Evolutionary conservation across 495 filamentous ascomycete species (phyloP).

Genomic region (Opeltia flavorubescens): DNA sequence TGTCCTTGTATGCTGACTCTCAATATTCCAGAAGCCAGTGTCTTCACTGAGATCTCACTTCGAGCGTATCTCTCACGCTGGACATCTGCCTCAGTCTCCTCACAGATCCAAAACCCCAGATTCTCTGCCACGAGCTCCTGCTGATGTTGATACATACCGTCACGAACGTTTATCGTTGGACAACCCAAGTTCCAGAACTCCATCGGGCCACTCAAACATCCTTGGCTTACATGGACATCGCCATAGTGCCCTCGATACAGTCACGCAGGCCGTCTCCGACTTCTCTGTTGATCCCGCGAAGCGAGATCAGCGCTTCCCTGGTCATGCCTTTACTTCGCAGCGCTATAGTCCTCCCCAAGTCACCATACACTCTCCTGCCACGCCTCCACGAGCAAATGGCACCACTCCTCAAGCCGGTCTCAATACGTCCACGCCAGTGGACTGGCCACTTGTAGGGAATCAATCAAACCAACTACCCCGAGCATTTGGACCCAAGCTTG

Average conservation of each 20-base stretch:
- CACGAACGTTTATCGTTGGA: not conserved
- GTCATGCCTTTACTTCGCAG: not conserved
- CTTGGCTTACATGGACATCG: not conserved
- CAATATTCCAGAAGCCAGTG: slow-evolving; percentile 48
- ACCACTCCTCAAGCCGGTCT: no score
- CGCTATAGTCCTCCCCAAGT: not conserved
- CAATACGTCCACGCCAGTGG: no score
- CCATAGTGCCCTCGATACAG: not conserved
- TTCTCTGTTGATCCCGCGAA: no score
- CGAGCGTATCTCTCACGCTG: slow-evolving; percentile 49
- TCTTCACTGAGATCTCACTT: slow-evolving; percentile 89
- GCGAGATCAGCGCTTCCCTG: not conserved
- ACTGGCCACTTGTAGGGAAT: no score
- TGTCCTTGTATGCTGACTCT: slow-evolving; percentile 11
- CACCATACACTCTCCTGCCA: not conserved
- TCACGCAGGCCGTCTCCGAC: not conserved
- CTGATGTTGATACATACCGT: not conserved
- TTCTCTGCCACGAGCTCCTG: slow-evolving; percentile 16
- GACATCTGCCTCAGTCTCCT: slow-evolving; percentile 7
- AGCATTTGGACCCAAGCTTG: slow-evolving; percentile 19
- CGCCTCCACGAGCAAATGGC: not conserved
- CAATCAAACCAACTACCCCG: slow-evolving; percentile 15
- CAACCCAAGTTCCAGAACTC: not conserved
- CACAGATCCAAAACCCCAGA: slow-evolving; percentile 22
- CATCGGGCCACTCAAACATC: not conserved